Evolutionary conservation across 129 eudicot species (phyloP).

Genomic region (Apium graveolens): DNA sequence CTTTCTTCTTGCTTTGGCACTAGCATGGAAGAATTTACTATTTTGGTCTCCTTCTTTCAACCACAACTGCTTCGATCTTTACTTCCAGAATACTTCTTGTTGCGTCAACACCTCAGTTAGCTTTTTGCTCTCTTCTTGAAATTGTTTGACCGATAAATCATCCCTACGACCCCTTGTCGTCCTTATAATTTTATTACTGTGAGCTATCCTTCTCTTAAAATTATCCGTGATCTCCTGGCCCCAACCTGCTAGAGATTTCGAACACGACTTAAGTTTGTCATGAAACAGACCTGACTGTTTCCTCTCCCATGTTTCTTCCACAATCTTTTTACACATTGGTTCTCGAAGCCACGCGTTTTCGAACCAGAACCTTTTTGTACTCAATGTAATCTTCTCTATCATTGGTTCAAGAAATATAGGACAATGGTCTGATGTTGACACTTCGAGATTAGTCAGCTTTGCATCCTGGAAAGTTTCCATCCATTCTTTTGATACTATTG

Average conservation of each 20-base stretch:
- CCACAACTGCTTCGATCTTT: no score
- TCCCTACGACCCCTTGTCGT: not conserved
- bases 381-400: not conserved
- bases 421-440: no score
- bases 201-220: not conserved
- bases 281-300: not conserved
- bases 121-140: not conserved
- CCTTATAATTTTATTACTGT: not conserved
- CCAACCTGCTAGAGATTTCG: not conserved
- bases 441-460: no score
- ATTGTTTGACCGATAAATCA: not conserved
- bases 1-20: not conserved
- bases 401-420: no score
- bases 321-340: no score
- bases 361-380: not conserved
- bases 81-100: not conserved
- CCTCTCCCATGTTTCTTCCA: not conserved
- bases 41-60: no score
- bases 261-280: not conserved
- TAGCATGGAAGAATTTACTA: no score
- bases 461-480: no score
- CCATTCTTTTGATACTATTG: no score
- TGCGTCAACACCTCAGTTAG: not conserved
- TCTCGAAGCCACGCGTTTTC: conserved; percentile 4
- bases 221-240: not conserved